Evolutionary conservation across 495 filamentous ascomycete genomes (phyloP), one percentile per base, ranked within the genome.

Genomic region (Ascodesmis nigricans): DNA sequence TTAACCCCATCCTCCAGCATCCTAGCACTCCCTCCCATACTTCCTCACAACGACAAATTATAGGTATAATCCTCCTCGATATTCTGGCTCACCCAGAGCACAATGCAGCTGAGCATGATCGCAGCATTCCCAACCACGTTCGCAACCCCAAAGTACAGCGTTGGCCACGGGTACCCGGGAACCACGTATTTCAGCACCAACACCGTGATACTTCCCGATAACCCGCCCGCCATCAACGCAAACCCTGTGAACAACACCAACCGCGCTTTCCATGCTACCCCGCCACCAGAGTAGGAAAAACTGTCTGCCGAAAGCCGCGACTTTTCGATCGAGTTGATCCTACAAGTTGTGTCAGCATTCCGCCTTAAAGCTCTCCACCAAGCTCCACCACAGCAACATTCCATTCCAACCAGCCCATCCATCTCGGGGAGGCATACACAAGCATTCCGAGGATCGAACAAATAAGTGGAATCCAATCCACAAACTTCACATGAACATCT

Each of bases 31-130:
- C n/a, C n/a, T n/a, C n/a, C n/a, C n/a, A n/a, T n/a, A n/a, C n/a
- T 17, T 33, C 35, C 33, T 69, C 49, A 93, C 40, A 97, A 65
- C 26, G 84, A 74, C 38, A 97, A 61, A 51, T 81, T 93, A 56
- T 97, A 97, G 32, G 80, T 81, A 53, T 93, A 97, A 56, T 95
- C 84, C 47, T 97, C 90, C 58, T 99, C 90, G 58, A 95, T 91
- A 49, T 93, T 99, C 67, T 99, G 90, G 41, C 76, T 80, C 9
- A 99, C 66, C 90, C 90, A 99, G 5, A 99, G 65, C 2, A 92
- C 73, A 27, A 82, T 69, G 24, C 80, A 78, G 50, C 81, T 91
- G 35, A 35, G 53, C 75, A 90, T 90, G 36, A 91, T 69, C 39
- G 90, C 45, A 10, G 63, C 73, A 59, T 95, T 95, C 2, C 77